Conservation (phyloP, 140 eudicot species). For the Flaveria floridana region DNA sequence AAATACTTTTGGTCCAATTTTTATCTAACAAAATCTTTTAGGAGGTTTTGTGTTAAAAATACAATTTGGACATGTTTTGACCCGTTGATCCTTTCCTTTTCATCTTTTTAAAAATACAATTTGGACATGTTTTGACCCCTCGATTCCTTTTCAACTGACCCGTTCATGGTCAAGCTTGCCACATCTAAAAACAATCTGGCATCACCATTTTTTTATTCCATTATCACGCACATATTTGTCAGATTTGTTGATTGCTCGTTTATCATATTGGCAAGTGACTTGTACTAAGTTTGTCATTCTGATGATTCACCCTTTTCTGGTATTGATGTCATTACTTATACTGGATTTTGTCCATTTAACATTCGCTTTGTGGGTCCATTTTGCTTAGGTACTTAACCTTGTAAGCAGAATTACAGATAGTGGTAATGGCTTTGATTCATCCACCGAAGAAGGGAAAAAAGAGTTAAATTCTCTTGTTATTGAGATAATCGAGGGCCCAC, state of each 20-base stretch:
- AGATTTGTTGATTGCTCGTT: neutral
- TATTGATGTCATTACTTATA: neutral
- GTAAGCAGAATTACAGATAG: constrained; percentile 43
- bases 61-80: neutral
- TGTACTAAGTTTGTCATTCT: neutral
- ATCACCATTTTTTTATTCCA: neutral
- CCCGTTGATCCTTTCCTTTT: neutral
- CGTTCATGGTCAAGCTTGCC: constrained; percentile 7
- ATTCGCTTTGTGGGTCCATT: constrained; percentile 12
- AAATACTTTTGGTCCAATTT: neutral
- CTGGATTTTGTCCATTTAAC: constrained; percentile 2
- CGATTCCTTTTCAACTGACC: neutral
- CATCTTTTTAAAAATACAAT: neutral
- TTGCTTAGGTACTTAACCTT: constrained; percentile 60
- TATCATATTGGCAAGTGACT: neutral
- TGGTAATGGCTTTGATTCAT: constrained; percentile 29
- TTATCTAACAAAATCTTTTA: neutral
- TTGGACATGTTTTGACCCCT: neutral
- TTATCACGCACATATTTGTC: constrained; percentile 1
- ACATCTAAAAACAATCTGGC: constrained; percentile 7
- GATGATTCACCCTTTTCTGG: neutral
- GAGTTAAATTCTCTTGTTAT: constrained; percentile 50
- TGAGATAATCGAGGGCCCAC: constrained; percentile 45
- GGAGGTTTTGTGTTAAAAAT: neutral
- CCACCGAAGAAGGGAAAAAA: constrained; percentile 54